Percentiles rank a stretch among this genome's conserved stretches.
These are phyloP conservation scores for Amaranthus tricolor DNA, from an alignment of 179 eudicot species.

Conservation along the genomic window DNA sequence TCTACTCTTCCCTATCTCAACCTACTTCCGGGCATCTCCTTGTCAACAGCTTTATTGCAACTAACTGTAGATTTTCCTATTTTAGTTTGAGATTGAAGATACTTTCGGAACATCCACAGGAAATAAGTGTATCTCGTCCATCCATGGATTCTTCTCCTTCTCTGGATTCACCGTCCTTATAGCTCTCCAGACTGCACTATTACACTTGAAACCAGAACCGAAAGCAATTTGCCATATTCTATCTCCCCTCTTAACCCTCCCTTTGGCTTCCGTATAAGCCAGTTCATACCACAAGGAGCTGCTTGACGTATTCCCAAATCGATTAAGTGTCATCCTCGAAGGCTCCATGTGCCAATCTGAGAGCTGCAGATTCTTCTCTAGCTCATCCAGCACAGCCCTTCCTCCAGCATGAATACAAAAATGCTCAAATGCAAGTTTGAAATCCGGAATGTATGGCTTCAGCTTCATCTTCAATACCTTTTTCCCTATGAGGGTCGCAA, in stretches of 20 bases:
- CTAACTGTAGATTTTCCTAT: not conserved
- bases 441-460: constrained; percentile 30
- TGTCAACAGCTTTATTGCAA: no score
- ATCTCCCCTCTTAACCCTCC: constrained; percentile 27
- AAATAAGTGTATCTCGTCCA: constrained; percentile 25
- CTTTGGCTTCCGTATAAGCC: constrained; percentile 28
- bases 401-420: constrained; percentile 30
- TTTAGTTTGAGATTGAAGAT: constrained; percentile 8
- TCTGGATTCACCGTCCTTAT: constrained; percentile 16
- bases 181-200: constrained; percentile 30
- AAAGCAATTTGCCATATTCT: constrained; percentile 30
- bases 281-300: constrained; percentile 30
- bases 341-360: constrained; percentile 35
- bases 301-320: constrained; percentile 29
- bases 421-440: constrained; percentile 28
- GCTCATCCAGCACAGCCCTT: constrained; percentile 28
- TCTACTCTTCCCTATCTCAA: not conserved
- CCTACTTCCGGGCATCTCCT: not conserved
- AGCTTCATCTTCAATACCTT: constrained; percentile 23
- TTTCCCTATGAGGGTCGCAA: constrained; percentile 17
- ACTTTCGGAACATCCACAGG: constrained; percentile 25
- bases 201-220: constrained; percentile 30
- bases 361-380: constrained; percentile 29
- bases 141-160: constrained; percentile 27
- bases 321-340: constrained; percentile 28